Evolutionary conservation across 2,329 filamentous ascomycete species (phyloP).

Genomic region (Sclerotinia sclerotiorum): DNA sequence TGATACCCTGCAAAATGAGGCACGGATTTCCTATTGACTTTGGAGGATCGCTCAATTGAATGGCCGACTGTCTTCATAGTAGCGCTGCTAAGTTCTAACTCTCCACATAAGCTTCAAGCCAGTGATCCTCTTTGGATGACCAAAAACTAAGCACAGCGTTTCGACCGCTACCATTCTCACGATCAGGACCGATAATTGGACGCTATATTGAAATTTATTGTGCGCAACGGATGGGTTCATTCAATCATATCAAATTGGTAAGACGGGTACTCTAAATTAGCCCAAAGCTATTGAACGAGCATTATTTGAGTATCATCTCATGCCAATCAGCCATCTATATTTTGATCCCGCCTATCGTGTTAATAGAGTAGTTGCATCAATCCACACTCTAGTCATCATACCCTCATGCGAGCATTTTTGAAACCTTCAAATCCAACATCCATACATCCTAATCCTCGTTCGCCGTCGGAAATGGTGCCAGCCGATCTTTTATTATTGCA

Average conservation of each 20-base stretch:
- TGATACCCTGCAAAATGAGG: constrained; percentile 12
- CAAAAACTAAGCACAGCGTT: not conserved
- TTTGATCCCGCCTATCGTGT: constrained; percentile 4
- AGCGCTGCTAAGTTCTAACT: not conserved
- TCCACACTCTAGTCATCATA: constrained; percentile 4
- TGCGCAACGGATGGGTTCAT: not conserved
- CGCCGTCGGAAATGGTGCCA: constrained; percentile 12
- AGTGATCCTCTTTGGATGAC: constrained; percentile 2
- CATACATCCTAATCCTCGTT: constrained; percentile 27
- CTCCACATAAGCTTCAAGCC: constrained; percentile 16
- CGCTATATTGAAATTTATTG: not conserved
- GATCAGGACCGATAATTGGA: constrained; percentile 6
- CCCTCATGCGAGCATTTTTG: constrained; percentile 15
- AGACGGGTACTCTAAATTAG: not conserved
- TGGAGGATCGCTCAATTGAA: constrained; percentile 13
- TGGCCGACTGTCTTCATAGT: not conserved
- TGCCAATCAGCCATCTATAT: constrained; percentile 12
- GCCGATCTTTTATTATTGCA: constrained; percentile 10
- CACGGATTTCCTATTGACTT: not conserved
- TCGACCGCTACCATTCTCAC: not conserved
- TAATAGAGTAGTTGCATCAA: constrained; percentile 10
- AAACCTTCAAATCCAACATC: constrained; percentile 9
- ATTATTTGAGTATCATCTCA: constrained; percentile 2
- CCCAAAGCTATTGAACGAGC: constrained; percentile 1
- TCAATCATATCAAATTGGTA: not conserved